Percentiles rank a stretch among this genome's conserved stretches.
Conservation (phyloP, 2,329 filamentous ascomycete species). For the Fusarium azukiicola region DNA sequence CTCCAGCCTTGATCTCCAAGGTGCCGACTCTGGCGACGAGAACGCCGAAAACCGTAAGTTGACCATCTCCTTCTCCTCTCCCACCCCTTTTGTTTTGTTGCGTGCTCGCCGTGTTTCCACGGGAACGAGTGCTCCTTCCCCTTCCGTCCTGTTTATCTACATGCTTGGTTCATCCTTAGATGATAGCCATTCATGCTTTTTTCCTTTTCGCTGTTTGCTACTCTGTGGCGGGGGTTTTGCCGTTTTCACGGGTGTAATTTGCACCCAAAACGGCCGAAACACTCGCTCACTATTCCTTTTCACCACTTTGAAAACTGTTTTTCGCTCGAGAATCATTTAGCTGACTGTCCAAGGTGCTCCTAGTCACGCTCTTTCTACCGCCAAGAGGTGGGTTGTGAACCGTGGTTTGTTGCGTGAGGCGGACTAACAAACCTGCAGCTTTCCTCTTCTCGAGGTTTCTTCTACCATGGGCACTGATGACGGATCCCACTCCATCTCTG, state of each 20-base stretch:
- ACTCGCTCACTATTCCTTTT: neutral
- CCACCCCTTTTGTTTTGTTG: neutral
- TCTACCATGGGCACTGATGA: neutral
- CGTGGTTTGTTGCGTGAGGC: too few species aligned
- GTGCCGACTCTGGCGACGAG: slow-evolving; percentile 18
- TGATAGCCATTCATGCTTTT: neutral
- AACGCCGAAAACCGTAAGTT: slow-evolving; percentile 31
- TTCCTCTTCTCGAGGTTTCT: slow-evolving; percentile 17
- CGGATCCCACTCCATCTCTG: neutral
- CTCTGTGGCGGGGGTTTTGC: neutral
- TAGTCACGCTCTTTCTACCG: slow-evolving; percentile 19
- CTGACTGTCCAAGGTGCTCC: slow-evolving; percentile 24
- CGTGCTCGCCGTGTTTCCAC: neutral
- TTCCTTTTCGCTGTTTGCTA: neutral
- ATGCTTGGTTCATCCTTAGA: slow-evolving; percentile 8
- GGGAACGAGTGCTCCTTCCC: neutral
- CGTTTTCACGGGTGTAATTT: neutral
- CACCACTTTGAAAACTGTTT: neutral
- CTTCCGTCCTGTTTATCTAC: neutral
- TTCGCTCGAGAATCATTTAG: neutral
- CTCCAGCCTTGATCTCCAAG: slow-evolving; percentile 23
- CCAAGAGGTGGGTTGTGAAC: slow-evolving; percentile 30
- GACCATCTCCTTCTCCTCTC: neutral
- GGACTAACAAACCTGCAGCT: slow-evolving; percentile 28
- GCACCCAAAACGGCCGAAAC: neutral